Evolutionary conservation across 2,329 filamentous ascomycete species (phyloP), one percentile per base, ranked within the genome.

Genomic region (Exophiala mesophila): DNA sequence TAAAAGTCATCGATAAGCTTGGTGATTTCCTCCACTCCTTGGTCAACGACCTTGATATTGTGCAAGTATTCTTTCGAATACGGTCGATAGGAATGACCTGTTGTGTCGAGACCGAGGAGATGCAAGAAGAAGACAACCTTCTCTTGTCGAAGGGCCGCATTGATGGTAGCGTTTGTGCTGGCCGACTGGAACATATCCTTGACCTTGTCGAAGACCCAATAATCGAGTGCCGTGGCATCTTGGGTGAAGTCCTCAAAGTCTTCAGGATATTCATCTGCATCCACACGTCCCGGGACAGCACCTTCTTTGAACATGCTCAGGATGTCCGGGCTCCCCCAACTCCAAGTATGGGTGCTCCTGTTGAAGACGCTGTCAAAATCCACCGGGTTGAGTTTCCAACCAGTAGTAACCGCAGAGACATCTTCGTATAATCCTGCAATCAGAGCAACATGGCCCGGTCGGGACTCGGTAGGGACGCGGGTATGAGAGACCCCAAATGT

Each of bases 321-420:
- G 57, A 98, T 98, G 65, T 98, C 92, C 1, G 92, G 92, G 59
- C 89, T 96, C 2, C 92, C 92, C 92, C 92, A 98, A 64, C 89
- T 95, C 92, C 92, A 98, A 5, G 94, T 98, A 67, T 98, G 94
- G 33, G 83, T 76, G 61, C 90, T 97, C 50, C 87, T 80, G 63
- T 98, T 98, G 76, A 98, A 98, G 8, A 98, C 88, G 59, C 90
- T 97, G 68, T 98, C 92, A 59, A 98, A 98, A 61, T 97, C 85
- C 59, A 98, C 92, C 0, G 92, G 92, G 61, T 98, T 98, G 55
- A 96, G 70, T 68, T 98, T 97, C 92, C 92, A 98, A 12, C 92
- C 92, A 1, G 94, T 98, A 20, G 85, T 94, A 15, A 98, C 92
- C 2, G 92, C 85, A 23, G 92, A 97, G 1, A 98, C 92, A 71